Evolutionary conservation across 2,329 filamentous ascomycete species (phyloP), one percentile per base, ranked within the genome.

Genomic region (Conoideocrella luteorostrata): DNA sequence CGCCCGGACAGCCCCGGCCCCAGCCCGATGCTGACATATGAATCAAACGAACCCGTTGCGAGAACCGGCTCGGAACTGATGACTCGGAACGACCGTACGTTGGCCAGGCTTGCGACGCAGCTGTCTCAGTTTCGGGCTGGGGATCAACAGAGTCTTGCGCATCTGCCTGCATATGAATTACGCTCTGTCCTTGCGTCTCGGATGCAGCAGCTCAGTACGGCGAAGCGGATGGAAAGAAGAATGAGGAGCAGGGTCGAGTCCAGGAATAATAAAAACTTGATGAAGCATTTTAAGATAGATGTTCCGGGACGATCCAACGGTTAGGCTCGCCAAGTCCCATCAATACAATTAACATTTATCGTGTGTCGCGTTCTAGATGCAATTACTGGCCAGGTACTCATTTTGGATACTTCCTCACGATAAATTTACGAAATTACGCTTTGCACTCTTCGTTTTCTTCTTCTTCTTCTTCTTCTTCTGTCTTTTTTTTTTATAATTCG

Each of bases 1-100:
- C n/a, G n/a, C n/a, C n/a, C n/a, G n/a, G n/a, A n/a, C n/a, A n/a
- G n/a, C n/a, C n/a, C n/a, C n/a, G n/a, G n/a, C n/a, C n/a, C n/a
- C n/a, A n/a, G n/a, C n/a, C n/a, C n/a, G n/a, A n/a, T 6, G 52
- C 67, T 6, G 54, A 56, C 10, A 56, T 56, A 35, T 57, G 48
- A 29, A 17, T 28, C 23, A 15, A 18, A 13, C 15, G 3, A 23
- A 13, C 13, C 15, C 12, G n/a, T 20, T 0, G 9, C 2, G 20
- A 17, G 13, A 17, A 5, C 37, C 17, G 22, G 3, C 7, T 24
- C 30, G 6, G 30, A 35, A 26, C 24, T 17, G 21, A 23, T 9
- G 1, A 33, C 29, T 1, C 34, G 29, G 18, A 28, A 42, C 6
- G 30, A 18, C 26, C 18, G 39, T n/a, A 33, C 29, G 1, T 12